phyloP scores from a whole-genome alignment of 768 basidiomycete species.

The Dioszegia aurantiaca region DNA sequence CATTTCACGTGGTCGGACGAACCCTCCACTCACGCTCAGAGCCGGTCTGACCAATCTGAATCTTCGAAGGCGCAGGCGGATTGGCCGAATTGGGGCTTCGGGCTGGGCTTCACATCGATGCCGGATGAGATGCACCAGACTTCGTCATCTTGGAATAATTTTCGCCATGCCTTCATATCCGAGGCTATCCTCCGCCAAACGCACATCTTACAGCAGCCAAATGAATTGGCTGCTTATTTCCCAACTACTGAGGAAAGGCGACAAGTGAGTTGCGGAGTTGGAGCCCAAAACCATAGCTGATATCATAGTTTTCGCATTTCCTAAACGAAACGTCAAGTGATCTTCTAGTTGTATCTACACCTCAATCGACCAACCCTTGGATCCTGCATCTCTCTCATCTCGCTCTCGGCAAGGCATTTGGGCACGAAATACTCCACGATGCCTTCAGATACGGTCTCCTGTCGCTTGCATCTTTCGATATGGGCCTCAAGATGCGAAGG shows the following conservation, averaged over 20 bases:
- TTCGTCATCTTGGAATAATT: not conserved
- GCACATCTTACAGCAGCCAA: not conserved
- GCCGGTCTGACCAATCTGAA: no score
- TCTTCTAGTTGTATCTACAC: conserved; percentile 24
- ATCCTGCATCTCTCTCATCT: conserved; percentile 18
- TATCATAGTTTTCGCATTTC: conserved; percentile 27
- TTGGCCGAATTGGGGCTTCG: no score
- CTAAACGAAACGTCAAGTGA: conserved; percentile 20
- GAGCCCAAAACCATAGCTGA: not conserved
- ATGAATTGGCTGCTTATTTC: conserved; percentile 11
- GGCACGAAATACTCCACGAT: conserved; percentile 56
- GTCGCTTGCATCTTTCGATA: conserved; percentile 27
- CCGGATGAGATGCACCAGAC: no score
- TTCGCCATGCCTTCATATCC: not conserved
- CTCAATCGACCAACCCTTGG: conserved; percentile 25
- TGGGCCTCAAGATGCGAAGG: conserved; percentile 22
- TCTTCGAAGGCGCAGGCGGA: no score
- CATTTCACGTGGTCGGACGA: no score
- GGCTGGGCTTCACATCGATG: no score
- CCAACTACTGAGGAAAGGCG: conserved; percentile 16
- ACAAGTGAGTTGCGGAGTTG: not conserved
- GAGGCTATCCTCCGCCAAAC: not conserved
- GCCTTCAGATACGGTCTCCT: conserved; percentile 25
- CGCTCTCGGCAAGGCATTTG: conserved; percentile 36
- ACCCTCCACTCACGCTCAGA: no score